phyloP scores from a whole-genome alignment of 2,329 filamentous ascomycete genomes.

The Pseudogymnoascus sp. region DNA sequence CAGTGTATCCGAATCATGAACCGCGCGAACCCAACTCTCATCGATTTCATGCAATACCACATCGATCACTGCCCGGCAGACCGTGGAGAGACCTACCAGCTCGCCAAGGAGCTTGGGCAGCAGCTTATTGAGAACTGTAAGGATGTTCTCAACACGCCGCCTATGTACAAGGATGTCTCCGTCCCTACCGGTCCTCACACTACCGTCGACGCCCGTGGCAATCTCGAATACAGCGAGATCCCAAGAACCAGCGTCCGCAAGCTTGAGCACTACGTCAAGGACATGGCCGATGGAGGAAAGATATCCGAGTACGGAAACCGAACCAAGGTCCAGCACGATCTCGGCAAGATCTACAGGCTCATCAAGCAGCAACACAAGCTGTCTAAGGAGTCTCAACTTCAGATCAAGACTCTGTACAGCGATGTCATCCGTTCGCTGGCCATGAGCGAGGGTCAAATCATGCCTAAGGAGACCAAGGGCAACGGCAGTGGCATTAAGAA shows the following conservation, averaged over 20 bases:
- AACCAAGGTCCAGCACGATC: constrained; percentile 93
- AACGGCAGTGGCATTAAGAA: constrained; percentile 49
- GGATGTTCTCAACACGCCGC: constrained; percentile 73
- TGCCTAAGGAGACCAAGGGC: constrained; percentile 68
- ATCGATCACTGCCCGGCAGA: constrained; percentile 98
- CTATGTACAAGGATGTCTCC: constrained; percentile 92
- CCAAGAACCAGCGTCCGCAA: constrained; percentile 86
- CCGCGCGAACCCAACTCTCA: constrained; percentile 85
- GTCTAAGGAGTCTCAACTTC: constrained; percentile 88
- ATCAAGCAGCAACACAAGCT: constrained; percentile 98
- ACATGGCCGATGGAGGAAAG: constrained; percentile 97
- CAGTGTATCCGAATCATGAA: constrained; percentile 99
- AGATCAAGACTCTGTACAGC: constrained; percentile 91
- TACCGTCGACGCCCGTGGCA: constrained; percentile 84
- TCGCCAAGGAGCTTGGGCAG: constrained; percentile 89
- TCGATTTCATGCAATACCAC: constrained; percentile 99
- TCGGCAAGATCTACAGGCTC: constrained; percentile 92
- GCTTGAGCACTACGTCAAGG: constrained; percentile 94
- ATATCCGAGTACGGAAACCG: constrained; percentile 98
- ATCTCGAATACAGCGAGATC: constrained; percentile 83
- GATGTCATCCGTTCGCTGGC: constrained; percentile 88
- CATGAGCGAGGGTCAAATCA: constrained; percentile 98
- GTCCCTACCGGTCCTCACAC: constrained; percentile 88
- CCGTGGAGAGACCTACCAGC: constrained; percentile 90
- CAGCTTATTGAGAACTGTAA: constrained; percentile 97